Evolutionary conservation across 1,284 basidiomycete genomes (phyloP).

Genomic region (Naganishia liquefaciens): DNA sequence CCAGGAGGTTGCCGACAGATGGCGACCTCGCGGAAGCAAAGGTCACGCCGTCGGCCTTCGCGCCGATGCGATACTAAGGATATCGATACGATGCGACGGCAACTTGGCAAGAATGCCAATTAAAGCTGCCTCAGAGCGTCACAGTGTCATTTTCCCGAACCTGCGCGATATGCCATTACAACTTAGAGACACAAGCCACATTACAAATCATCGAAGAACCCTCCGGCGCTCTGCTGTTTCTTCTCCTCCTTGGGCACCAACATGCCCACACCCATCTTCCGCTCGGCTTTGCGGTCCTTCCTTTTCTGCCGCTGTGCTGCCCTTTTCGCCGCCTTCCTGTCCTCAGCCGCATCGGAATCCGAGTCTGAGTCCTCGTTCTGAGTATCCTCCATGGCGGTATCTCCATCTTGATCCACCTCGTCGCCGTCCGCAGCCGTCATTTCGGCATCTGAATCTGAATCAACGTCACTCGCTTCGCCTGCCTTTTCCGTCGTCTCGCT

Average conservation of each 20-base stretch:
- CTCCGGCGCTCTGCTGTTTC: slow-evolving; percentile 3
- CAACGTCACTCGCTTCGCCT: slow-evolving; percentile 20
- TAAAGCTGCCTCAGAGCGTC: too few species aligned
- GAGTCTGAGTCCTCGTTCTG: slow-evolving; percentile 18
- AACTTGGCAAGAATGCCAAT: too few species aligned
- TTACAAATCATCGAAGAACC: slow-evolving; percentile 32
- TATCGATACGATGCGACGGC: too few species aligned
- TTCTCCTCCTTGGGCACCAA: slow-evolving; percentile 18
- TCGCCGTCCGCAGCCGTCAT: slow-evolving; percentile 21
- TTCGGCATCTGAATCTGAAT: slow-evolving; percentile 16
- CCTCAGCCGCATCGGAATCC: slow-evolving; percentile 15
- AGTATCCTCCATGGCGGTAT: slow-evolving; percentile 23
- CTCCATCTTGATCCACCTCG: slow-evolving; percentile 23
- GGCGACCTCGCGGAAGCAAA: too few species aligned
- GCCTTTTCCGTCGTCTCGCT: slow-evolving; percentile 32
- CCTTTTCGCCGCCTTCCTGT: slow-evolving; percentile 9
- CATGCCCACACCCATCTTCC: slow-evolving; percentile 18
- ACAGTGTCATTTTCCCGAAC: too few species aligned
- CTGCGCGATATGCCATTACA: too few species aligned
- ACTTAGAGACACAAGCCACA: background rate
- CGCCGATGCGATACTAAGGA: too few species aligned
- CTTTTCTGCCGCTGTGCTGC: slow-evolving; percentile 22
- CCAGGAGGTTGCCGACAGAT: too few species aligned
- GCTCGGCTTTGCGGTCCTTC: slow-evolving; percentile 24
- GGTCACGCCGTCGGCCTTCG: too few species aligned